Evolutionary conservation across 1,139 yeast genomes (phyloP).

Genomic region (Fermentozyma sake): DNA sequence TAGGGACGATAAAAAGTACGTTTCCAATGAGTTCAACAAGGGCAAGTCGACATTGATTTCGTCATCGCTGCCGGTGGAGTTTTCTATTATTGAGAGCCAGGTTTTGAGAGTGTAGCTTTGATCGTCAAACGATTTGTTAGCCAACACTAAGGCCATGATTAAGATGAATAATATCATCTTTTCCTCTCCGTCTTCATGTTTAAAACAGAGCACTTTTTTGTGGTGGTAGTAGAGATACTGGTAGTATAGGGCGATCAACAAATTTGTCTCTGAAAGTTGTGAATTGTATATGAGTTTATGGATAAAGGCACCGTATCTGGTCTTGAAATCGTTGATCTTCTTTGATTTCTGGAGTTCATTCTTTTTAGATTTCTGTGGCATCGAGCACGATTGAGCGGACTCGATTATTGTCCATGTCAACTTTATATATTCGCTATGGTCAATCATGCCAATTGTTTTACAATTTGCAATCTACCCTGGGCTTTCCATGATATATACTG

Average conservation of each 20-base stretch:
- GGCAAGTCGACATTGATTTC: conserved; percentile 14
- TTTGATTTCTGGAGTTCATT: no score
- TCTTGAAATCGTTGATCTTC: no score
- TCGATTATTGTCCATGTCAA: conserved; percentile 2
- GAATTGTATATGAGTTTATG: conserved; percentile 20
- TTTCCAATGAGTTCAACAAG: conserved; percentile 25
- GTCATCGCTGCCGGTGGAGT: conserved; percentile 7
- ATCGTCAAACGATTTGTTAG: conserved; percentile 49
- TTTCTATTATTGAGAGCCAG: conserved; percentile 31
- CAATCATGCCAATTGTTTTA: conserved; percentile 1
- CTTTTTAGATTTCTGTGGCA: conserved; percentile 5
- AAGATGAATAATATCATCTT: conserved; percentile 24
- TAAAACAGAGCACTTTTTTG: conserved; percentile 9
- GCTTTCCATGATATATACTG: not conserved
- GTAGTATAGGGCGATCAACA: conserved; percentile 28
- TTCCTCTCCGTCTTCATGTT: conserved; percentile 12
- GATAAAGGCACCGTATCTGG: conserved; percentile 18
- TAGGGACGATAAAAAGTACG: conserved; percentile 25
- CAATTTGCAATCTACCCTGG: not conserved
- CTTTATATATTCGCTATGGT: conserved; percentile 1
- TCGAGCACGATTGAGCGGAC: conserved; percentile 1
- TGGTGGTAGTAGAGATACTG: conserved; percentile 22
- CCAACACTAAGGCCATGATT: conserved; percentile 34
- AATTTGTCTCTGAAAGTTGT: conserved; percentile 27
- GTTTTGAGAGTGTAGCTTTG: conserved; percentile 51